A percentile compares a stretch with the other conserved stretches of the same genome.
These are phyloP conservation scores for Calonectria montana DNA, from an alignment of 2,329 filamentous ascomycete genomes.

Conservation along the genomic window DNA sequence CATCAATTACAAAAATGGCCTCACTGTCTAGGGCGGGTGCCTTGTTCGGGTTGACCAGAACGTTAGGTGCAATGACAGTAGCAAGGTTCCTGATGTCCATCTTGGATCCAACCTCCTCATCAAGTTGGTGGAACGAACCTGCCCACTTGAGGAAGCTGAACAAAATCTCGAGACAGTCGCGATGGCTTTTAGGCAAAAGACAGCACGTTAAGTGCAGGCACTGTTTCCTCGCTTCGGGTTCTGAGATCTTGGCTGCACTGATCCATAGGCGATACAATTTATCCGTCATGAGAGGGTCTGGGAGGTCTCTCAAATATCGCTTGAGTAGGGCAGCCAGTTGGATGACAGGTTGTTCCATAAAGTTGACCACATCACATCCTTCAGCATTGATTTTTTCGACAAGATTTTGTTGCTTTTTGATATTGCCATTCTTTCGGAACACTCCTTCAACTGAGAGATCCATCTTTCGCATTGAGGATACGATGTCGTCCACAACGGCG, in stretches of 20 bases:
- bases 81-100: constrained; percentile 99
- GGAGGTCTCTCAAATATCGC: constrained; percentile 93
- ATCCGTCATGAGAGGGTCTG: constrained; percentile 93
- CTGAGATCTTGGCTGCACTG: constrained; percentile 86
- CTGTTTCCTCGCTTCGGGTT: constrained; percentile 83
- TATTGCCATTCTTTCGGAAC: constrained; percentile 99
- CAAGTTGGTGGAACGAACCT: constrained; percentile 95
- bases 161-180: constrained; percentile 93
- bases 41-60: constrained; percentile 79
- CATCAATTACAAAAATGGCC: constrained; percentile 92
- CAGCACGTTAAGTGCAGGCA: constrained; percentile 93
- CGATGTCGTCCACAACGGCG: constrained; percentile 92
- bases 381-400: constrained; percentile 88
- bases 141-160: constrained; percentile 98
- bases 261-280: constrained; percentile 95
- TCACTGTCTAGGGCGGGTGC: constrained; percentile 80
- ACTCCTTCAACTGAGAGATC: constrained; percentile 98
- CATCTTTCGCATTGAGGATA: constrained; percentile 97
- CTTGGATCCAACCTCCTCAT: constrained; percentile 96
- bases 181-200: constrained; percentile 89
- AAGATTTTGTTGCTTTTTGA: constrained; percentile 89
- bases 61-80: constrained; percentile 96
- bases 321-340: constrained; percentile 95
- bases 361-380: constrained; percentile 85
- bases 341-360: constrained; percentile 89